Base-by-base conservation (phyloP, 345 rosid species). In the Gossypium anomalum region DNA sequence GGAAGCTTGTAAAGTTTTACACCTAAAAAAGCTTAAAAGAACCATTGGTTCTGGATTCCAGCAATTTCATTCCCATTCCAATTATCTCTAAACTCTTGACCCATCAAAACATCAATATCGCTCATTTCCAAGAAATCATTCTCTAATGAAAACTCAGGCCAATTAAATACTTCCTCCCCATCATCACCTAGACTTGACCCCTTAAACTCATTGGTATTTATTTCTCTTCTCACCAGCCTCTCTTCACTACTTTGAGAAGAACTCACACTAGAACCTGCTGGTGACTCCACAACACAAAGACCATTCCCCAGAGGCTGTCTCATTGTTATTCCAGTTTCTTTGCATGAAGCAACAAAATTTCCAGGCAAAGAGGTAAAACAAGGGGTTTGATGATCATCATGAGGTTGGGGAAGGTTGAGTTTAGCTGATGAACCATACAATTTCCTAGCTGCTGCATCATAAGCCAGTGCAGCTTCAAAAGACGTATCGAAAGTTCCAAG, bases 401-500 rank as follows among this genome's bases (percentile, higher is more conserved):
- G 49, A 56, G 27, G 38, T 22, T 44, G 66, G 22, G 75, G 75
- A 41, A 72, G 55, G 66, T 72, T 72, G 66, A 58, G 55, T 60
- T 72, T 72, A 13, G 75, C 75, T 9, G 75, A 57, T 58, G 38
- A 19, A 9, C 75, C 75, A 11, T 58, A 72, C 19, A 72, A 53
- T 60, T 43, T 72, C 29, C 53, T 58, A 15, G 66, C 55, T 9
- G 67, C 75, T 47, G 61, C 75, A 45, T 72, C 75, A 47, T 72
- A 72, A 10, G 67, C 75, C 10, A 72, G 34, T 25, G 67, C 67
- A 15, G 67, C 75, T 34, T 72, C 75, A 41, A 22, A 25, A 16
- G 55, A 72, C 16, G 82, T 83, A 75, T 80, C 80, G 62, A 82
- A 85, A 23, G 88, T 85, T 29, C 86, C 88, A 13, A 82, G 83